Percentiles rank a stretch among this genome's conserved stretches.
Conservation (phyloP, 2,329 filamentous ascomycete genomes). For the Colletotrichum sp. region DNA sequence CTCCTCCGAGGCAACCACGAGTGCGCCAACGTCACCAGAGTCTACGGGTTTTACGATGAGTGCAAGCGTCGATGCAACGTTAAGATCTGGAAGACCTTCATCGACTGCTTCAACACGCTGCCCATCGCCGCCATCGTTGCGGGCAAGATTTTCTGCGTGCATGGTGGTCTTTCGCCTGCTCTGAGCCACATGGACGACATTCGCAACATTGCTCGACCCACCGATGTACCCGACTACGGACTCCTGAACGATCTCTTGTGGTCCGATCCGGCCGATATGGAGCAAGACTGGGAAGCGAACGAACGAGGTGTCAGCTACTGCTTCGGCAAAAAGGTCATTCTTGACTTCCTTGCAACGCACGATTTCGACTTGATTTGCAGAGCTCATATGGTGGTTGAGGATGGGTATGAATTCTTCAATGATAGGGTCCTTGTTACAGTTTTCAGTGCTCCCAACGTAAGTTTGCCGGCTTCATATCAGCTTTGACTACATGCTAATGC, state of each 20-base stretch:
- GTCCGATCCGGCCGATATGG: conserved; percentile 98
- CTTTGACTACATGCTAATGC: conserved; percentile 28
- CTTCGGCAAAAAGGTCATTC: conserved; percentile 97
- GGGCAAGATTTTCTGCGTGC: conserved; percentile 97
- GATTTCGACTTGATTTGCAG: conserved; percentile 98
- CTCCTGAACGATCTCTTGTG: conserved; percentile 93
- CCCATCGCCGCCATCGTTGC: conserved; percentile 97
- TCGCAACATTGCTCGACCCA: conserved; percentile 91
- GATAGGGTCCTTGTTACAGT: conserved; percentile 95
- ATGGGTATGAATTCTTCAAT: conserved; percentile 98
- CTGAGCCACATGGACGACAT: conserved; percentile 98
- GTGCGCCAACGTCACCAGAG: conserved; percentile 92
- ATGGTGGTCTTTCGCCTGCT: conserved; percentile 91
- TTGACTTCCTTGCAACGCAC: conserved; percentile 91
- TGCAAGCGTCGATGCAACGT: conserved; percentile 96
- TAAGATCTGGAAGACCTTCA: conserved; percentile 98
- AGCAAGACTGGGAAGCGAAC: conserved; percentile 96
- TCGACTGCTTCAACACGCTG: conserved; percentile 94
- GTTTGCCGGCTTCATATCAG: conserved; percentile 38
- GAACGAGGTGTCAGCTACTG: conserved; percentile 97
- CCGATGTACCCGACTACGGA: conserved; percentile 96
- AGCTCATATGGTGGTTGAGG: conserved; percentile 98
- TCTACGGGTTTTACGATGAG: conserved; percentile 98
- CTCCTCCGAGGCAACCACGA: conserved; percentile 94
- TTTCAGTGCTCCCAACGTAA: conserved; percentile 95